Percentiles rank a stretch among this genome's conserved stretches.
Evolutionary conservation across 441 rosid species (phyloP).

Genomic region (Corymbia citriodora): DNA sequence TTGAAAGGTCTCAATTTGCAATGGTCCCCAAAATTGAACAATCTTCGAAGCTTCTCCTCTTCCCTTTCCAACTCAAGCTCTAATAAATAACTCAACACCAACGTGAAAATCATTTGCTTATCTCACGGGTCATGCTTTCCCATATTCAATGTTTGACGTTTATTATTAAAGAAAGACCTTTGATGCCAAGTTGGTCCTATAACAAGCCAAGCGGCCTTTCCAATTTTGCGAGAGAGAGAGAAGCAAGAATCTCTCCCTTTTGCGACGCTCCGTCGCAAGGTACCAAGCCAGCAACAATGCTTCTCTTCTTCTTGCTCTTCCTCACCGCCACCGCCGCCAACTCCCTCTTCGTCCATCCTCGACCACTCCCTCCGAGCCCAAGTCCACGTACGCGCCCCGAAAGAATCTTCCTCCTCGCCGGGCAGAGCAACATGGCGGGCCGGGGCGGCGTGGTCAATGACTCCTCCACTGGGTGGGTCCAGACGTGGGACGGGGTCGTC

Average conservation of each 20-base stretch:
- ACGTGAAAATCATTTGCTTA: neutral
- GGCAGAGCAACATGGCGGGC: slow-evolving; percentile 15
- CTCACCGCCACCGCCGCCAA: neutral
- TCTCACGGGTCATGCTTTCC: neutral
- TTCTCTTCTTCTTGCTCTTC: neutral
- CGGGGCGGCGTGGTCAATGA: neutral
- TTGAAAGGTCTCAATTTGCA: neutral
- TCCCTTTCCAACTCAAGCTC: neutral
- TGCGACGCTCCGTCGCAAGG: neutral
- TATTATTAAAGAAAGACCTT: neutral
- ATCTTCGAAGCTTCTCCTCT: neutral
- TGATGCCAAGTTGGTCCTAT: neutral
- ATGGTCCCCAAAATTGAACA: neutral
- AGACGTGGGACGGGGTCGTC: neutral
- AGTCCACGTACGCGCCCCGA: neutral
- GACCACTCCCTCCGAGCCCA: neutral
- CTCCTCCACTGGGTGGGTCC: neutral
- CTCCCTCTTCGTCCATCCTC: neutral
- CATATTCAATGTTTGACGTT: neutral
- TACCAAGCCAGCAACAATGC: neutral
- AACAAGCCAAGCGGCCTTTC: neutral
- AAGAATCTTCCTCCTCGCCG: slow-evolving; percentile 15
- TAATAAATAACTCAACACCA: neutral
- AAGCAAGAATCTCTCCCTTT: neutral
- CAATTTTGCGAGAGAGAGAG: too few species aligned